Evolutionary conservation across 1,284 basidiomycete species (phyloP).

Genomic region (Trametes sp.): DNA sequence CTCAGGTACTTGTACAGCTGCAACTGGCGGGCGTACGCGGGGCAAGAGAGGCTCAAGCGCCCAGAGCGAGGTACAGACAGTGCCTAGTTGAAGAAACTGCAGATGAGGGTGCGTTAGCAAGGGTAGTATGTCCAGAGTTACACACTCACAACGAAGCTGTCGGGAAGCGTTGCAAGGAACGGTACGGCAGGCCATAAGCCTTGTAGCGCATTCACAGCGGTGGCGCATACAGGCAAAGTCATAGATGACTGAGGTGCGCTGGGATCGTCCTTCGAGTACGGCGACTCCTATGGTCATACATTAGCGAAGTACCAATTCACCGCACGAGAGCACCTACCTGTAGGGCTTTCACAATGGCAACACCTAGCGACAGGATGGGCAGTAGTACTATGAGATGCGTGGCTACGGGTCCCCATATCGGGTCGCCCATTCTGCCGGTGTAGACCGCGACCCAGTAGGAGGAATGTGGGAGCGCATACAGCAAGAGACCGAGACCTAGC

Average conservation of each 20-base stretch:
- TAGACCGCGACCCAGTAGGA: slow-evolving; percentile 69
- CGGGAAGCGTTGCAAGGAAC: slow-evolving; percentile 22
- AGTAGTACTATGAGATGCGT: slow-evolving; percentile 63
- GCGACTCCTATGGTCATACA: slow-evolving; percentile 21
- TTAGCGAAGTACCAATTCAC: background rate
- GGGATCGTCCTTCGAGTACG: slow-evolving; percentile 25
- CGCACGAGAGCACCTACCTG: slow-evolving; percentile 45
- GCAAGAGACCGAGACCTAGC: slow-evolving; percentile 51
- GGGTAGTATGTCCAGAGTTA: background rate
- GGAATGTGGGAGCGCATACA: slow-evolving; percentile 64
- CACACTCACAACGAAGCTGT: slow-evolving; percentile 34
- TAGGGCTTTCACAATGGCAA: slow-evolving; percentile 51
- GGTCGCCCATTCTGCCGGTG: slow-evolving; percentile 58
- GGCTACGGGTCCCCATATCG: slow-evolving; percentile 63
- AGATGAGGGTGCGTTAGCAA: background rate
- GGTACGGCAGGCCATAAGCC: slow-evolving; percentile 40
- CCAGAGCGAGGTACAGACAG: slow-evolving; percentile 26
- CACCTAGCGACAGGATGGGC: slow-evolving; percentile 59
- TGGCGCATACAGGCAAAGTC: slow-evolving; percentile 40
- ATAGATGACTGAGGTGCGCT: slow-evolving; percentile 36
- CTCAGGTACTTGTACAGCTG: background rate
- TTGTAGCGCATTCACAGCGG: slow-evolving; percentile 40
- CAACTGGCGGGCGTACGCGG: slow-evolving; percentile 14
- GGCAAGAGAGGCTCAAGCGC: slow-evolving; percentile 30
- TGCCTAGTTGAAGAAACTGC: slow-evolving; percentile 31